phyloP scores from a whole-genome alignment of 768 basidiomycete genomes.

The Sarcodon aspratus region DNA sequence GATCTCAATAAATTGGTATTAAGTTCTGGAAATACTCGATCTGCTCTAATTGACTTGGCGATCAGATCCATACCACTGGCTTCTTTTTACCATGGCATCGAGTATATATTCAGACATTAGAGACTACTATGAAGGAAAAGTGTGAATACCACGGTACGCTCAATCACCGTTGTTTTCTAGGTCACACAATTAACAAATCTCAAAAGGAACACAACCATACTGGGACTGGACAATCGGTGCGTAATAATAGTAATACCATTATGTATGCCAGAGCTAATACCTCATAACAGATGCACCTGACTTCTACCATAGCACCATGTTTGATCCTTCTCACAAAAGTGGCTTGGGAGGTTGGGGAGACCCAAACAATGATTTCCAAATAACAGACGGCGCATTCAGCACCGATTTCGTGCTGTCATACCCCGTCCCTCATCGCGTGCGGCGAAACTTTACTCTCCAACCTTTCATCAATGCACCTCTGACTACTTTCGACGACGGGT shows the following conservation, averaged over 20 bases:
- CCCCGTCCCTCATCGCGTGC: conserved; percentile 15
- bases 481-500: too few species aligned
- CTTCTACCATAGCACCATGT: conserved; percentile 13
- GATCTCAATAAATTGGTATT: conserved; percentile 11
- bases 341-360: conserved; percentile 16
- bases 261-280: conserved; percentile 11
- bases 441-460: conserved; percentile 18
- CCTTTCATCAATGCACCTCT: too few species aligned
- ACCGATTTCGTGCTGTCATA: background rate
- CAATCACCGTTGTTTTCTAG: background rate
- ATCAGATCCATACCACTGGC: conserved; percentile 13
- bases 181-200: background rate
- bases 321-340: conserved; percentile 16
- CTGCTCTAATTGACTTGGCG: background rate
- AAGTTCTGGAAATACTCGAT: background rate
- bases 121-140: conserved; percentile 8
- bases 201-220: conserved; percentile 14
- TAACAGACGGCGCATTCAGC: background rate
- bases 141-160: conserved; percentile 12
- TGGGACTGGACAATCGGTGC: conserved; percentile 20
- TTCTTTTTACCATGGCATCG: conserved; percentile 19
- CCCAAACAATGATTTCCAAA: background rate
- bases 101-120: conserved; percentile 11
- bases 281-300: conserved; percentile 14
- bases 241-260: conserved; percentile 8